Evolutionary conservation across 352 stramenopile species (phyloP).

Genomic region (Phytopythium montanum): DNA sequence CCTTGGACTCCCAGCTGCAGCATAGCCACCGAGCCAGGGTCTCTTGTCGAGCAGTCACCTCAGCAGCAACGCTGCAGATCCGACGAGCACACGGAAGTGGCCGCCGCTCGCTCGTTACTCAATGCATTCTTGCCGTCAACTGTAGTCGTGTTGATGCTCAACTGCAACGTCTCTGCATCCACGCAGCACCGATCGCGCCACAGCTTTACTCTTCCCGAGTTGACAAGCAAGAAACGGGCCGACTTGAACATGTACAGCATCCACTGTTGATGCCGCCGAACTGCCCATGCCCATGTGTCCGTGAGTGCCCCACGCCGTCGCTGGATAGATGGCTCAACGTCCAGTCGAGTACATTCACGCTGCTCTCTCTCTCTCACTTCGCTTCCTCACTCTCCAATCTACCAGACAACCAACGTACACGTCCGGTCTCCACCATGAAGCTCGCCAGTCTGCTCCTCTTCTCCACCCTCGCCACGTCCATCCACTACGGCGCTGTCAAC

Average conservation of each 20-base stretch:
- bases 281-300: too few species aligned
- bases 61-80: not conserved
- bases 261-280: not conserved
- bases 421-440: not conserved
- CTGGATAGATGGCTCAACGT: not conserved
- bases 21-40: not conserved
- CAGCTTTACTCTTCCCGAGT: not conserved
- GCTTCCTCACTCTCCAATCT: not conserved
- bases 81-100: not conserved
- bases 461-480: not conserved
- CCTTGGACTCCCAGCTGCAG: not conserved
- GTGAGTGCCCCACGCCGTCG: too few species aligned
- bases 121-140: too few species aligned
- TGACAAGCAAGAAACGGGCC: not conserved
- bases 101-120: too few species aligned
- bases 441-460: conserved; percentile 1
- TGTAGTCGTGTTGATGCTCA: too few species aligned
- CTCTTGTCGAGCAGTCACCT: too few species aligned
- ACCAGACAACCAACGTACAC: not conserved
- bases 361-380: not conserved
- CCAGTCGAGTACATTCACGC: not conserved
- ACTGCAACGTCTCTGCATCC: not conserved
- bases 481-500: not conserved
- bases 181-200: not conserved
- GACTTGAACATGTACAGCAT: not conserved